These are phyloP conservation scores for Cylindrotheca fusiformis DNA, from an alignment of 108 stramenopile species.

Conservation along the genomic window DNA sequence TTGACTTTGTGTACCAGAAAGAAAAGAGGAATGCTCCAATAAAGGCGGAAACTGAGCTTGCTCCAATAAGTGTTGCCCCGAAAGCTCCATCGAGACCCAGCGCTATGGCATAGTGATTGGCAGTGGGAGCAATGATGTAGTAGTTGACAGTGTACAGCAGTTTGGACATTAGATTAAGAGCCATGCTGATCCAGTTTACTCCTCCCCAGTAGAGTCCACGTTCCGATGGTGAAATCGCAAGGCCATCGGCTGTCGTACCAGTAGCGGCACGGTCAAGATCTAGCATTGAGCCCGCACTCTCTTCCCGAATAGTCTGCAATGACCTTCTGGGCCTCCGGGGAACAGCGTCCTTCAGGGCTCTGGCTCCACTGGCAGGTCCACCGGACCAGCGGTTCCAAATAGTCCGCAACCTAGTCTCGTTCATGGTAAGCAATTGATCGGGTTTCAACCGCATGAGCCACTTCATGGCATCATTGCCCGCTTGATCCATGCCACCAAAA, in stretches of 20 bases:
- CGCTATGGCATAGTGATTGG: conserved; percentile 51
- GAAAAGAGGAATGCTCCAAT: conserved; percentile 69
- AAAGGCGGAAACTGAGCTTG: conserved; percentile 57
- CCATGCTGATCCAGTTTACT: conserved; percentile 37
- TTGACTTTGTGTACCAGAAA: conserved; percentile 54
- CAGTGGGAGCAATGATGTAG: conserved; percentile 69
- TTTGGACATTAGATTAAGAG: conserved; percentile 57
- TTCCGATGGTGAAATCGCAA: no score
- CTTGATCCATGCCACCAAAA: conserved; percentile 50
- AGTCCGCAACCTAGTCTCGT: conserved; percentile 29
- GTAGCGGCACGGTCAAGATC: conserved; percentile 3
- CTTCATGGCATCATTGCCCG: conserved; percentile 41
- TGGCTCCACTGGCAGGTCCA: not conserved
- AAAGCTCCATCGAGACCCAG: conserved; percentile 54
- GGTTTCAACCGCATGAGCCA: conserved; percentile 47
- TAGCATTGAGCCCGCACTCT: no score
- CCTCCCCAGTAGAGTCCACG: conserved; percentile 44
- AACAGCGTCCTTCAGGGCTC: no score
- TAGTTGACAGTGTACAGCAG: conserved; percentile 69
- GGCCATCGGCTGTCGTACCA: conserved; percentile 2
- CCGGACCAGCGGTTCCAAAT: conserved; percentile 30
- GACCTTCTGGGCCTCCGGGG: not conserved
- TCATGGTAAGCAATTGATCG: conserved; percentile 38
- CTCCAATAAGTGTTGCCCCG: conserved; percentile 56
- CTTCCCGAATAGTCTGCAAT: conserved; percentile 14